Evolutionary conservation across 2,329 filamentous ascomycete genomes (phyloP).

Genomic region (Penicillium brevicompactum): DNA sequence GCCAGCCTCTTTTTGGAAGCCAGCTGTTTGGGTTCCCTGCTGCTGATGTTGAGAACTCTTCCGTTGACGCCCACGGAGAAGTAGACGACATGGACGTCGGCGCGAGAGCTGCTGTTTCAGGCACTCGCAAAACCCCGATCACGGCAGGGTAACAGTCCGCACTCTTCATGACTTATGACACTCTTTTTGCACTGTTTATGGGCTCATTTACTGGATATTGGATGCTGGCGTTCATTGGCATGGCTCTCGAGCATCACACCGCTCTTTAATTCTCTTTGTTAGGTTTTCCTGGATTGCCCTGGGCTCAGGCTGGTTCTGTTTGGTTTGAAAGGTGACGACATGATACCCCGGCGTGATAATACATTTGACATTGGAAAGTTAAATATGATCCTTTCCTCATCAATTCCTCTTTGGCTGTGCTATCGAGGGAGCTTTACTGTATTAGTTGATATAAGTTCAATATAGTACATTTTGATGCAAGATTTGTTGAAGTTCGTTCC

Average conservation of each 20-base stretch:
- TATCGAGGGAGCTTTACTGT: not conserved
- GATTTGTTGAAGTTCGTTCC: too few species aligned
- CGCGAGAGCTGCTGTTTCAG: constrained; percentile 25
- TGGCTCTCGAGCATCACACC: not conserved
- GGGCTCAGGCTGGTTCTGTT: constrained; percentile 23
- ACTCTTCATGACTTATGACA: constrained; percentile 24
- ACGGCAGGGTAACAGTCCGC: constrained; percentile 7
- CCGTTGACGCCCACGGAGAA: constrained; percentile 25
- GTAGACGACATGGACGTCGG: constrained; percentile 27
- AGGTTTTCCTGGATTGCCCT: constrained; percentile 10
- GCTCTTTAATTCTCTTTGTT: constrained; percentile 3
- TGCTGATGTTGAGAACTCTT: constrained; percentile 21
- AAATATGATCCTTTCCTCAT: constrained; percentile 12
- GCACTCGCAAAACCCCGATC: constrained; percentile 19
- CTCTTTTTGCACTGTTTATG: constrained; percentile 7
- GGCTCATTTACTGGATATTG: constrained; percentile 1
- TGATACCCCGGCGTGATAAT: constrained; percentile 33
- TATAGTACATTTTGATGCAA: too few species aligned
- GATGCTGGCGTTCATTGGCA: constrained; percentile 20
- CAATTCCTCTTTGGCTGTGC: not conserved
- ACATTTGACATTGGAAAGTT: constrained; percentile 12
- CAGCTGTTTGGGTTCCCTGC: constrained; percentile 39
- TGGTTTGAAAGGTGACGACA: constrained; percentile 26
- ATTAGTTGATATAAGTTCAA: not conserved
- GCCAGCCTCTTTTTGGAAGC: constrained; percentile 30